A percentile compares a stretch with the other conserved stretches of the same genome.
Evolutionary conservation across 805 yeast genomes (phyloP).

Genomic region (Candida krabiensis): DNA sequence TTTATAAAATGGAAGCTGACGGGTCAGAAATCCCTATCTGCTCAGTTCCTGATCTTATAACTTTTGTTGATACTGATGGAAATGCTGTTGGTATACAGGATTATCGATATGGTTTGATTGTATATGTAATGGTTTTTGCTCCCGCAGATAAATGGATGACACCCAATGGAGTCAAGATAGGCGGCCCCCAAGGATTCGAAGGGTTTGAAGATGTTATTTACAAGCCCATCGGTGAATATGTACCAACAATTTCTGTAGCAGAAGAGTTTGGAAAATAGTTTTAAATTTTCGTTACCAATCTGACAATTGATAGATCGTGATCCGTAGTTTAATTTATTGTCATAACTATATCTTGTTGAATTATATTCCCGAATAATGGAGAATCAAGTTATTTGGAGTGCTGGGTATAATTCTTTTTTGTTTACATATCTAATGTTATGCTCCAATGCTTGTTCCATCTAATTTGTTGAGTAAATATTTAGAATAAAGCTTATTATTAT

Average conservation of each 20-base stretch:
- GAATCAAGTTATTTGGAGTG: too few relatives aligned
- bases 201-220: constrained; percentile 36
- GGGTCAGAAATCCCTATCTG: constrained; percentile 29
- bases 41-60: constrained; percentile 43
- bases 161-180: constrained; percentile 36
- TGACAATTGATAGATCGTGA: too few relatives aligned
- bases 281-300: too few relatives aligned
- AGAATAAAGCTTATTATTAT: too few relatives aligned
- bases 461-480: too few relatives aligned
- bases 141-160: constrained; percentile 37
- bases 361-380: too few relatives aligned
- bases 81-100: constrained; percentile 49
- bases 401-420: too few relatives aligned
- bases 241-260: constrained; percentile 26
- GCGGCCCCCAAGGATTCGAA: constrained; percentile 40
- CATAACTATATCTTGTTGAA: too few relatives aligned
- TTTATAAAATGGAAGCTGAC: constrained; percentile 24
- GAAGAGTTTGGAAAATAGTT: too few relatives aligned
- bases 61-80: constrained; percentile 38
- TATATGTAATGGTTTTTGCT: constrained; percentile 39
- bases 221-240: constrained; percentile 37
- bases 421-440: too few relatives aligned
- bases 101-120: constrained; percentile 42
- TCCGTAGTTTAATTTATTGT: too few relatives aligned
- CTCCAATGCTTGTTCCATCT: too few relatives aligned